These are phyloP conservation scores for Crithidia bombi DNA, from an alignment of 208 protist species.

Conservation along the genomic window DNA sequence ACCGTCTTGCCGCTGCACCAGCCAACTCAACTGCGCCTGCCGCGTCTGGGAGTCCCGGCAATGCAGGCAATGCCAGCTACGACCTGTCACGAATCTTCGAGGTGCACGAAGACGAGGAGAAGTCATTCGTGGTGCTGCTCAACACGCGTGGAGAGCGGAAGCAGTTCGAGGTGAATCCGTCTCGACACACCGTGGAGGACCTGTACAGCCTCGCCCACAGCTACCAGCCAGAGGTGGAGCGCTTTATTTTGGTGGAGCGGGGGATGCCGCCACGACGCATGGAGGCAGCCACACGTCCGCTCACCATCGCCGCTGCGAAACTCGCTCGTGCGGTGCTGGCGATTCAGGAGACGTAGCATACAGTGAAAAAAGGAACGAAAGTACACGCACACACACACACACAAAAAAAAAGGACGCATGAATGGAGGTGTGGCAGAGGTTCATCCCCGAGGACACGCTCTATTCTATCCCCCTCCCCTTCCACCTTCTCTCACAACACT, in stretches of 20 bases:
- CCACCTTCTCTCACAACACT: too few relatives aligned
- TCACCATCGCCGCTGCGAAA: conserved; percentile 69
- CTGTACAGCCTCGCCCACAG: conserved; percentile 64
- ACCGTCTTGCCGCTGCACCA: conserved; percentile 42
- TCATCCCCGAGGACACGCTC: too few relatives aligned
- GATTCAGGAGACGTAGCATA: conserved; percentile 47
- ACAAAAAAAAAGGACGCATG: background rate
- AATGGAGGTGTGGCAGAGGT: too few relatives aligned
- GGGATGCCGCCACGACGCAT: conserved; percentile 73
- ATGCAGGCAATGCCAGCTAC: conserved; percentile 2
- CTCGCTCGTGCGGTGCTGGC: conserved; percentile 63
- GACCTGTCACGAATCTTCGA: conserved; percentile 35
- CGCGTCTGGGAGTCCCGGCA: background rate
- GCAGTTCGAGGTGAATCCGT: conserved; percentile 76
- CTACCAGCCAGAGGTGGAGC: conserved; percentile 39
- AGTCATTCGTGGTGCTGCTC: conserved; percentile 65
- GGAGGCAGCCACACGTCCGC: conserved; percentile 27
- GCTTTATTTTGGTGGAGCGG: conserved; percentile 65
- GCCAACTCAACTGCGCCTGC: conserved; percentile 9
- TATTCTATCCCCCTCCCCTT: too few relatives aligned
- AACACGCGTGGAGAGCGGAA: conserved; percentile 61
- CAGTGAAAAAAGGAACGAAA: background rate
- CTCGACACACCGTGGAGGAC: conserved; percentile 76
- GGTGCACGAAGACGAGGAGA: conserved; percentile 46
- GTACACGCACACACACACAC: background rate